A percentile compares a stretch with the other conserved stretches of the same genome.
phyloP scores from a whole-genome alignment of 1,139 yeast genomes.

The Protomyces pachydermus region DNA sequence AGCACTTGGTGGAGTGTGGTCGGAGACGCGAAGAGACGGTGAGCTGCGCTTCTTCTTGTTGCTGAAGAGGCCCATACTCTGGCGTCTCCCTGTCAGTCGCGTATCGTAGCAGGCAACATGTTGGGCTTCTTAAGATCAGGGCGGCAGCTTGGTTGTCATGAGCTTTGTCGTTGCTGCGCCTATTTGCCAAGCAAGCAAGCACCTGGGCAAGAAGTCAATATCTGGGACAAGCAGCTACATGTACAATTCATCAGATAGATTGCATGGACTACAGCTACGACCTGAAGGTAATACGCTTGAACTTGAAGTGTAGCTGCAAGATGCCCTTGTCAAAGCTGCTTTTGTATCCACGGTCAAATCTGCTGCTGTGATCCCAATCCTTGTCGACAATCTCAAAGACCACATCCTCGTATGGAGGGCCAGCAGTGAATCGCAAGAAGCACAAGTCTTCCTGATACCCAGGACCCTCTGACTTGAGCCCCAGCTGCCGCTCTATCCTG shows the following conservation, averaged over 20 bases:
- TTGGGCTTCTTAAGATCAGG: no score
- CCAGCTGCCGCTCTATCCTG: constrained; percentile 35
- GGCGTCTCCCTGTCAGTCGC: background rate
- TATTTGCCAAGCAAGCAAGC: background rate
- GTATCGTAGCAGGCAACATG: no score
- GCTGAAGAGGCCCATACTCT: background rate
- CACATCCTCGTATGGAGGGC: constrained; percentile 40
- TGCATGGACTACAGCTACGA: background rate
- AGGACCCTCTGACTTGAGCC: constrained; percentile 25
- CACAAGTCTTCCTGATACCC: constrained; percentile 36
- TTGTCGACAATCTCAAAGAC: constrained; percentile 41
- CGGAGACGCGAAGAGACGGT: background rate
- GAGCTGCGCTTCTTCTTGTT: background rate
- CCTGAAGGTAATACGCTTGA: constrained; percentile 37
- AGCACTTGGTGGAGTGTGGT: background rate
- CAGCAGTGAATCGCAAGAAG: constrained; percentile 39
- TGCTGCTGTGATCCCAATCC: constrained; percentile 42
- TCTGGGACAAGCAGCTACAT: background rate
- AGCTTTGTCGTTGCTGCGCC: background rate
- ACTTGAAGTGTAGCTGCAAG: constrained; percentile 40
- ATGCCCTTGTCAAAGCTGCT: constrained; percentile 39
- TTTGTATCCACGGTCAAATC: constrained; percentile 37
- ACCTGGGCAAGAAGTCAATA: background rate
- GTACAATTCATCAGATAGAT: background rate
- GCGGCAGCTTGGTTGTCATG: no score